Percentiles rank a stretch among this genome's conserved stretches.
Conservation (phyloP, 495 filamentous ascomycete species). For the Lentithecium fluviatile region DNA sequence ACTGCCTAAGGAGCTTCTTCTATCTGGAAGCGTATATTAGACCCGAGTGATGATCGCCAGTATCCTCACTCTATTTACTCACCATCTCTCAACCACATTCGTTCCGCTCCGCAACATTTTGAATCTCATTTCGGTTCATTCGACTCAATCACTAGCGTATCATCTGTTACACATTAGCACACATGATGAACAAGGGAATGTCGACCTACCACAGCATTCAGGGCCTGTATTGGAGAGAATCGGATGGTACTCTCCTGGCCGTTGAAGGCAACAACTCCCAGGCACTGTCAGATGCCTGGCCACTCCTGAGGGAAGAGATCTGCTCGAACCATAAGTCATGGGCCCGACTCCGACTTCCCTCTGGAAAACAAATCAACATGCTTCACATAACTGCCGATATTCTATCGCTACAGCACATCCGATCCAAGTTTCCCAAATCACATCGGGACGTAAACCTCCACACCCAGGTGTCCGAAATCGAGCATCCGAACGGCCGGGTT, state of each 20-base stretch:
- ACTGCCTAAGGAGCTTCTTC: no score
- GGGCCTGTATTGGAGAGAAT: conserved; percentile 15
- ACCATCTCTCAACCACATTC: no score
- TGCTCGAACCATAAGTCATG: background rate
- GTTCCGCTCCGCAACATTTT: no score
- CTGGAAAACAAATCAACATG: conserved; percentile 6
- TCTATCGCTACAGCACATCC: background rate
- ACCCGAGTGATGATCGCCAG: no score
- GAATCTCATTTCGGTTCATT: no score
- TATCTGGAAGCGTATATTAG: no score
- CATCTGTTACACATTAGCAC: background rate
- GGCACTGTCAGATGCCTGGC: background rate
- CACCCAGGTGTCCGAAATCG: background rate
- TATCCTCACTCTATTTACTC: no score
- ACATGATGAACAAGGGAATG: conserved; percentile 5
- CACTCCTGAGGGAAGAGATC: background rate
- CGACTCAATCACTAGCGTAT: no score
- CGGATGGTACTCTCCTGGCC: conserved; percentile 1
- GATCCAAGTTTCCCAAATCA: background rate
- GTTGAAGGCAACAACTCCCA: conserved; percentile 3
- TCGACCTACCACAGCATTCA: conserved; percentile 16
- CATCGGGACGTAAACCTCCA: conserved; percentile 1
- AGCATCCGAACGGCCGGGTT: background rate
- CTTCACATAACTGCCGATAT: background rate
- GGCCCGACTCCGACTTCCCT: background rate